Conservation (phyloP, 495 filamentous ascomycete species). For the Penicillium coprophilum region DNA sequence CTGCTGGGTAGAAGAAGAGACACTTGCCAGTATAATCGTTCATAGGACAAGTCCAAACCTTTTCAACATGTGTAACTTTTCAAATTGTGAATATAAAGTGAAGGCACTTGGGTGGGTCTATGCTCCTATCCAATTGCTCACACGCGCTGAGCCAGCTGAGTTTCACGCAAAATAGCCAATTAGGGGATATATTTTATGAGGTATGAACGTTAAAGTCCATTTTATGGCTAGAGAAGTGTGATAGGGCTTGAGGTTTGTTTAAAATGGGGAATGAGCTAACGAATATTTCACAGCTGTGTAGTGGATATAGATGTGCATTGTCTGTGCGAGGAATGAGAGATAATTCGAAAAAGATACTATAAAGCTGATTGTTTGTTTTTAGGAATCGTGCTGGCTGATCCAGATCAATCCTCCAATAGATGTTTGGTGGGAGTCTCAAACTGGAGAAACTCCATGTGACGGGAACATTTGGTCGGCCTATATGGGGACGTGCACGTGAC, state of each 20-base stretch:
- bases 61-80: no score
- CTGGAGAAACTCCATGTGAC: no score
- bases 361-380: neutral
- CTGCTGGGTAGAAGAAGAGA: no score
- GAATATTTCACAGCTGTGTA: neutral
- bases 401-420: neutral
- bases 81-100: neutral
- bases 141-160: neutral
- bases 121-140: neutral
- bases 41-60: no score
- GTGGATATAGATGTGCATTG: neutral
- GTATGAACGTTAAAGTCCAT: neutral
- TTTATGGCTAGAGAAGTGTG: neutral
- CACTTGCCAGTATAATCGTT: no score
- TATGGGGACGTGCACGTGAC: conserved; percentile 5
- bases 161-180: neutral
- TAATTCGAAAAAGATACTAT: neutral
- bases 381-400: neutral
- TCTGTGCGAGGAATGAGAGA: neutral
- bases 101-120: neutral
- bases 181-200: neutral
- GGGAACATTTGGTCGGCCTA: neutral
- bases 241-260: neutral
- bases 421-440: neutral
- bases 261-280: neutral